Percentiles rank a stretch among this genome's conserved stretches.
Conservation (phyloP, 1,284 basidiomycete genomes). For the Leccinum fuscescens region DNA sequence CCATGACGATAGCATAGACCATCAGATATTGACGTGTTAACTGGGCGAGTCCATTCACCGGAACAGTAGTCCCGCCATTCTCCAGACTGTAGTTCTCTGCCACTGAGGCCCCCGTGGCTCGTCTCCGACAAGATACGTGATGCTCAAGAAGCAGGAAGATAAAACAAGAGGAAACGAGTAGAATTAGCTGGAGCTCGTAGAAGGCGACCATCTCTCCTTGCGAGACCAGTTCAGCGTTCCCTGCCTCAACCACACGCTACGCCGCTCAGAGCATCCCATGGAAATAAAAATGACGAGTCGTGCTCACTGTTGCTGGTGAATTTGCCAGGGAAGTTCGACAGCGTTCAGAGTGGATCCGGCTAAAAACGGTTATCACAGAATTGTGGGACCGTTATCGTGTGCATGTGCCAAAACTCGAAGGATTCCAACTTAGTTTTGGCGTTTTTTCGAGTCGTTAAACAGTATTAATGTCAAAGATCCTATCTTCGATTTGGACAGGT, state of each 20-base stretch:
- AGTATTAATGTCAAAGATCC: too few relatives aligned
- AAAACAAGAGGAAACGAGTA: conserved; percentile 45
- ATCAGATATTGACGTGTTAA: conserved; percentile 59
- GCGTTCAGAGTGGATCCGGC: neutral
- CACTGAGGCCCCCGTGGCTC: conserved; percentile 15
- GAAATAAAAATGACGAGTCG: neutral
- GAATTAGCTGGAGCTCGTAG: conserved; percentile 52
- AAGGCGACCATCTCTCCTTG: conserved; percentile 35
- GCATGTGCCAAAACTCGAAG: neutral
- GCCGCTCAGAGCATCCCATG: neutral
- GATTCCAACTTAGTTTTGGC: neutral
- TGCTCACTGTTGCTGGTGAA: conserved; percentile 11
- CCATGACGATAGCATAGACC: conserved; percentile 73
- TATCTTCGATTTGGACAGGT: neutral
- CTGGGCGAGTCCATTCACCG: conserved; percentile 31
- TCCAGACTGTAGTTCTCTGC: conserved; percentile 34
- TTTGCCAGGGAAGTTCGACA: neutral
- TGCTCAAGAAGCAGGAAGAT: conserved; percentile 48
- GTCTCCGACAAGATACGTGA: conserved; percentile 37
- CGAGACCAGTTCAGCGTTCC: neutral
- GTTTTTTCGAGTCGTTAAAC: too few relatives aligned
- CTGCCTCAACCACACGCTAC: neutral
- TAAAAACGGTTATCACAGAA: neutral
- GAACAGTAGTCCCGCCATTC: conserved; percentile 31
- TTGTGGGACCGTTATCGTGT: neutral